Percentiles rank a stretch among this genome's conserved stretches.
phyloP scores from a whole-genome alignment of 768 basidiomycete species.

The Auriscalpium orientale region DNA sequence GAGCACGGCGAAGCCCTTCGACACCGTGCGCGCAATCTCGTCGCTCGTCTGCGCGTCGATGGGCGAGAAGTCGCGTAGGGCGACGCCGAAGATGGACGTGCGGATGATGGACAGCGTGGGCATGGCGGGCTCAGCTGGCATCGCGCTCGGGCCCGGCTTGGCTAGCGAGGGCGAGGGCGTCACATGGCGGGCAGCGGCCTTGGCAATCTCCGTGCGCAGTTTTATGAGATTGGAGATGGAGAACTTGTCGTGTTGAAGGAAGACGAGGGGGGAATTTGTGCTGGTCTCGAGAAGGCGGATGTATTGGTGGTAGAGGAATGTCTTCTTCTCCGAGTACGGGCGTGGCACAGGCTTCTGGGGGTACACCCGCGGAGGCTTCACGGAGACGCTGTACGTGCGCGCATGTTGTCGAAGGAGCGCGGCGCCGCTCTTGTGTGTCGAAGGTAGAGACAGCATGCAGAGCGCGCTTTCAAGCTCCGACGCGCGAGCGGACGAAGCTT shows the following conservation, averaged over 20 bases:
- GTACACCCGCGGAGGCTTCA: constrained; percentile 42
- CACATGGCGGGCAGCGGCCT: constrained; percentile 34
- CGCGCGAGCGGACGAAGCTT: neutral
- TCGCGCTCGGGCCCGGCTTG: constrained; percentile 19
- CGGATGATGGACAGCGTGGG: constrained; percentile 65
- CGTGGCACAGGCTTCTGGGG: constrained; percentile 53
- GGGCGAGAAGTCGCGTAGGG: constrained; percentile 52
- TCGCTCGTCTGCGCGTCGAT: constrained; percentile 41
- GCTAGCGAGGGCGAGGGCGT: constrained; percentile 27
- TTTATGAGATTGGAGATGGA: constrained; percentile 56
- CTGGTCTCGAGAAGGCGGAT: constrained; percentile 57
- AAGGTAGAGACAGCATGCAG: constrained; percentile 1
- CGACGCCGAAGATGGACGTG: constrained; percentile 74
- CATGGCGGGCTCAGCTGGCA: constrained; percentile 12
- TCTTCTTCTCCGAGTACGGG: constrained; percentile 71
- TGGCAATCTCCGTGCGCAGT: constrained; percentile 60
- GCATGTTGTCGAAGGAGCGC: constrained; percentile 4
- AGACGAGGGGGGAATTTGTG: constrained; percentile 54
- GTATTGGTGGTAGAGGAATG: constrained; percentile 77
- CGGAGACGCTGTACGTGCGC: constrained; percentile 33
- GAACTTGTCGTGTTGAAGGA: constrained; percentile 76
- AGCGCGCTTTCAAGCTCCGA: neutral
- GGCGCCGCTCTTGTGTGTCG: neutral
- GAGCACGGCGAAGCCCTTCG: constrained; percentile 61
- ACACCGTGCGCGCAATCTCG: constrained; percentile 46